Evolutionary conservation across 306 rosid species (phyloP), one percentile per base, ranked within the genome.

Genomic region (Mucuna pruriens): DNA sequence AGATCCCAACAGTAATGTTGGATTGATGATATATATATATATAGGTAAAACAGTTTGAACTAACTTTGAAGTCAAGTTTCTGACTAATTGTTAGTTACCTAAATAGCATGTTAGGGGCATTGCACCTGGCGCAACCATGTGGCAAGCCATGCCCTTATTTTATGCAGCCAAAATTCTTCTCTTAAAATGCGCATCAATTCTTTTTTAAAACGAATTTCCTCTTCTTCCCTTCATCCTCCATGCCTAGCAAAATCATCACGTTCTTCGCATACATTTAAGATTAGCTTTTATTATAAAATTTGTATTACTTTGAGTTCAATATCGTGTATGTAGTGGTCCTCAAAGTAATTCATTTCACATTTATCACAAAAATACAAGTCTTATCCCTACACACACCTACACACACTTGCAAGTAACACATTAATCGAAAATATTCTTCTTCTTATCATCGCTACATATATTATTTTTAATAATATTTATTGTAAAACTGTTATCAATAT

Each of bases 81-180:
- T 61, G 31, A 60, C 36, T 45, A 29, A 29, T 40, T 48, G 12
- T 69, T 40, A 75, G 66, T 65, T 83, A 77, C 79, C 86, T 38
- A 70, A 34, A 81, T 78, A 61, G 63, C 80, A 80, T 71, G 89
- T 49, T 85, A 77, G 74, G 83, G 70, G 77, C 86, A 75, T 34
- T 84, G 88, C 86, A 89, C 84, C 84, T 87, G 84, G 90, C 86
- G 20, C 54, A 81, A 79, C 92, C 89, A 63, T 85, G 92, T 84
- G 90, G 85, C 90, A 80, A 46, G 61, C 65, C 55, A 39, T 12
- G 44, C 51, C 76, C 19, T 36, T 54, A 63, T 60, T 76, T 58
- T 10, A 61, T 44, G 68, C 74, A 40, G 39, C 12, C 22, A 36
- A 19, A 73, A 55, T 58, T 17, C 33, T 40, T 26, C 60, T 63